These are phyloP conservation scores for Penicillium sp. DNA, from an alignment of 2,329 filamentous ascomycete genomes.

Conservation along the genomic window DNA sequence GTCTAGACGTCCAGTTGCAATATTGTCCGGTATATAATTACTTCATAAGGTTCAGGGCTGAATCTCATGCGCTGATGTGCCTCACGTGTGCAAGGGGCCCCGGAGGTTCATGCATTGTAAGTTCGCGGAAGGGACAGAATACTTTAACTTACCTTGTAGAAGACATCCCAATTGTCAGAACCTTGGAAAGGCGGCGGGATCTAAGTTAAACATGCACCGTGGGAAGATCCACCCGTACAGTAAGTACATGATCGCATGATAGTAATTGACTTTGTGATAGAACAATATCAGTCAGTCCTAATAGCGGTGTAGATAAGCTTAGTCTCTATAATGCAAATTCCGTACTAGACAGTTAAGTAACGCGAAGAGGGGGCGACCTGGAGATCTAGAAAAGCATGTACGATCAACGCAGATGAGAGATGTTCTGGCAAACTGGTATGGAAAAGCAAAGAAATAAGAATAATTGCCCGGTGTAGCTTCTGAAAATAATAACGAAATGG, in stretches of 20 bases:
- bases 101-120: background rate
- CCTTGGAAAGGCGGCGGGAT: background rate
- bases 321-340: background rate
- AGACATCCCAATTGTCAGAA: background rate
- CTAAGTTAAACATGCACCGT: background rate
- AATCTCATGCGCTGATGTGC: background rate
- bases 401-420: background rate
- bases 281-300: background rate
- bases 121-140: background rate
- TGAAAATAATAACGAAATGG: slow-evolving; percentile 4
- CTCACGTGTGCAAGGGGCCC: background rate
- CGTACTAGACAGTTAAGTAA: background rate
- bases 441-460: background rate
- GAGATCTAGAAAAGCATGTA: background rate
- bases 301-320: background rate
- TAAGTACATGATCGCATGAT: background rate
- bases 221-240: background rate
- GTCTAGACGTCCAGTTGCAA: background rate
- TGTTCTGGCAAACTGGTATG: background rate
- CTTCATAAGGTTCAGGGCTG: background rate
- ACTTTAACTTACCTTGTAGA: background rate
- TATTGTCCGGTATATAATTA: background rate
- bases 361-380: background rate
- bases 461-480: background rate
- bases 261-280: background rate